Conservation (phyloP, 345 rosid genomes). For the Ricinus communis region DNA sequence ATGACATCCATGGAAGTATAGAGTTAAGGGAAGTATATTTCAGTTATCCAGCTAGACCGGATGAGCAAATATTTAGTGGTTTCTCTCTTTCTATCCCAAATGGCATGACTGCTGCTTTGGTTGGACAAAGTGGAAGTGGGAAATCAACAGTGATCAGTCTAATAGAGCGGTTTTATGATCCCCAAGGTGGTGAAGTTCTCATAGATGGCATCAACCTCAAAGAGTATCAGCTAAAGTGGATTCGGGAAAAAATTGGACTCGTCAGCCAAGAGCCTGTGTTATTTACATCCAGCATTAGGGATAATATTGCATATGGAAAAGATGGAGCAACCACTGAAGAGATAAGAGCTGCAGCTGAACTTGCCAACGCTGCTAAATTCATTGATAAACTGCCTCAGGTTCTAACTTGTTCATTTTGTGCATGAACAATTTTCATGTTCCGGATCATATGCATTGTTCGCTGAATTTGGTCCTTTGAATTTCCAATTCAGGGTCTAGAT, state of each 20-base stretch:
- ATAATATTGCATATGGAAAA: slow-evolving; percentile 46
- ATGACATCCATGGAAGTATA: slow-evolving; percentile 44
- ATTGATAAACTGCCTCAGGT: slow-evolving; percentile 26
- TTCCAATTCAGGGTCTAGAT: slow-evolving; percentile 12
- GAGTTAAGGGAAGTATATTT: slow-evolving; percentile 44
- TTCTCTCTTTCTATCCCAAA: slow-evolving; percentile 43
- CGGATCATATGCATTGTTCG: background rate
- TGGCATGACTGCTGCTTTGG: slow-evolving; percentile 44
- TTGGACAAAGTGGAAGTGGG: slow-evolving; percentile 64
- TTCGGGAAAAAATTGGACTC: slow-evolving; percentile 44
- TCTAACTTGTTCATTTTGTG: background rate
- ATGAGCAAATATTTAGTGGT: slow-evolving; percentile 38
- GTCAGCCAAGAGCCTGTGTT: slow-evolving; percentile 55
- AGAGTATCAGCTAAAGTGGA: slow-evolving; percentile 47
- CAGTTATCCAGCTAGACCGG: slow-evolving; percentile 51
- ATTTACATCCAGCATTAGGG: slow-evolving; percentile 44
- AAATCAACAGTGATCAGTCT: slow-evolving; percentile 46
- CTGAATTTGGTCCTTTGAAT: background rate
- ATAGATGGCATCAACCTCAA: slow-evolving; percentile 43
- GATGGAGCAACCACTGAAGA: slow-evolving; percentile 36
- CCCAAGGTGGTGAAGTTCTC: slow-evolving; percentile 44
- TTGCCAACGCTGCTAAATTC: slow-evolving; percentile 39
- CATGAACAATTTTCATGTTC: background rate
- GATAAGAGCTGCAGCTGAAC: slow-evolving; percentile 34
- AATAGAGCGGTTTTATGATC: slow-evolving; percentile 50